phyloP scores from a whole-genome alignment of 2,329 filamentous ascomycete species.

The Xylariales sp. region DNA sequence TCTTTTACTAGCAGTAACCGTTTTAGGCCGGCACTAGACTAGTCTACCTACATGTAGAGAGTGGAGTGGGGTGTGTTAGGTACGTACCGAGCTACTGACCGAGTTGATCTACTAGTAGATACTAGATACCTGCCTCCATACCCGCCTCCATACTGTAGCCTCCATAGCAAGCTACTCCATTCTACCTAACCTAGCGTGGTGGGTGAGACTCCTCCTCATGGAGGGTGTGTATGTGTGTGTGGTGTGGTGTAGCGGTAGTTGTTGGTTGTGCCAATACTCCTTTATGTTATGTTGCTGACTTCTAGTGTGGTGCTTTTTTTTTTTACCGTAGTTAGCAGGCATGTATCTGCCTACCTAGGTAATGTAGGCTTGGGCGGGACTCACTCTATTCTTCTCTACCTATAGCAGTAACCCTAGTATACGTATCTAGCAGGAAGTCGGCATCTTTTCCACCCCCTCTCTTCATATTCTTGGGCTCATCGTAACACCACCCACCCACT shows the following conservation, averaged over 20 bases:
- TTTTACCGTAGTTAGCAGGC: too few species aligned
- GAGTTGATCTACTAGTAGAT: too few species aligned
- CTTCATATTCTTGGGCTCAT: slow-evolving; percentile 14
- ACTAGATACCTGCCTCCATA: too few species aligned
- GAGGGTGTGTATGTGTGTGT: neutral
- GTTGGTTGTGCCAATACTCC: neutral
- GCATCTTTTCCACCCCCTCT: slow-evolving; percentile 4
- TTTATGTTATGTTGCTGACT: neutral
- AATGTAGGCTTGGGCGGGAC: too few species aligned
- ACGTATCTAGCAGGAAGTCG: neutral
- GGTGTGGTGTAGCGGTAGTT: too few species aligned
- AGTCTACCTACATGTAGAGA: too few species aligned
- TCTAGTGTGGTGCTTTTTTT: neutral
- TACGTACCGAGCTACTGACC: too few species aligned
- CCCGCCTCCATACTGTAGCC: too few species aligned
- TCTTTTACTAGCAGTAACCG: slow-evolving; percentile 12
- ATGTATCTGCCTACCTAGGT: too few species aligned
- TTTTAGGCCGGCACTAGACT: neutral
- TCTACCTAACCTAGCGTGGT: slow-evolving; percentile 1
- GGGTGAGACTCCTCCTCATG: slow-evolving; percentile 4
- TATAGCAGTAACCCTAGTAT: too few species aligned
- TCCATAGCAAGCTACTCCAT: too few species aligned
- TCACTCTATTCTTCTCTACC: too few species aligned
- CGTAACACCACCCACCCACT: slow-evolving; percentile 20
- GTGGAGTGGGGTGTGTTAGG: neutral